phyloP scores from a whole-genome alignment of 345 rosid species.

The Syzygium aqueum region DNA sequence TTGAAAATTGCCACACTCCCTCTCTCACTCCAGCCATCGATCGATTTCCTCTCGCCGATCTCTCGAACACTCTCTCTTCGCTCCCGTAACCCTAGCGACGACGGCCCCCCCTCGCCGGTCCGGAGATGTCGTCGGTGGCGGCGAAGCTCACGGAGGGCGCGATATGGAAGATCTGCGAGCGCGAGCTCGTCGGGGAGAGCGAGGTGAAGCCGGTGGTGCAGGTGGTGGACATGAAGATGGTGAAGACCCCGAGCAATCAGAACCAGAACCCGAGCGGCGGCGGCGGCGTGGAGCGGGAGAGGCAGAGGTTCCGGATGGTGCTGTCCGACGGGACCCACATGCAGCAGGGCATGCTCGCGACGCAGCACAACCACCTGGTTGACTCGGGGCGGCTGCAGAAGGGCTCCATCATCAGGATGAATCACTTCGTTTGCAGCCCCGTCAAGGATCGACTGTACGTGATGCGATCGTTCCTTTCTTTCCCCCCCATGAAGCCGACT shows the following conservation, averaged over 20 bases:
- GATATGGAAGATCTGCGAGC: conserved; percentile 33
- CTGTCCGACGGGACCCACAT: conserved; percentile 54
- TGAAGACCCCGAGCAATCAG: conserved; percentile 35
- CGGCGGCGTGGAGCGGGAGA: neutral
- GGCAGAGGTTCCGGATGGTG: conserved; percentile 36
- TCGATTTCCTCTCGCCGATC: neutral
- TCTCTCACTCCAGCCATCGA: neutral
- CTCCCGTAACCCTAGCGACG: neutral
- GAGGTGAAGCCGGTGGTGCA: conserved; percentile 61
- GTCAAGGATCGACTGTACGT: conserved; percentile 61
- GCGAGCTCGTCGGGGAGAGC: conserved; percentile 30
- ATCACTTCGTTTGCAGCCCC: conserved; percentile 43
- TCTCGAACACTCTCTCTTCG: neutral
- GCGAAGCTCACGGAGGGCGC: conserved; percentile 58
- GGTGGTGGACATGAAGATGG: conserved; percentile 56
- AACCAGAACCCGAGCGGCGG: conserved; percentile 17
- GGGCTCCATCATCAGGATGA: conserved; percentile 53
- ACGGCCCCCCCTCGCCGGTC: neutral
- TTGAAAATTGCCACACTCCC: neutral
- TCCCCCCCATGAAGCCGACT: neutral
- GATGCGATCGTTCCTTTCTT: neutral
- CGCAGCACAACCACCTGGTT: conserved; percentile 44
- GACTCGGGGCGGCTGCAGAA: conserved; percentile 36
- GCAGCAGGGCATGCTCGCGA: conserved; percentile 72
- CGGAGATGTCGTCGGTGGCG: conserved; percentile 20